These are phyloP conservation scores for Citrus mangshanensis DNA, from an alignment of 345 rosid genomes.

Conservation along the genomic window DNA sequence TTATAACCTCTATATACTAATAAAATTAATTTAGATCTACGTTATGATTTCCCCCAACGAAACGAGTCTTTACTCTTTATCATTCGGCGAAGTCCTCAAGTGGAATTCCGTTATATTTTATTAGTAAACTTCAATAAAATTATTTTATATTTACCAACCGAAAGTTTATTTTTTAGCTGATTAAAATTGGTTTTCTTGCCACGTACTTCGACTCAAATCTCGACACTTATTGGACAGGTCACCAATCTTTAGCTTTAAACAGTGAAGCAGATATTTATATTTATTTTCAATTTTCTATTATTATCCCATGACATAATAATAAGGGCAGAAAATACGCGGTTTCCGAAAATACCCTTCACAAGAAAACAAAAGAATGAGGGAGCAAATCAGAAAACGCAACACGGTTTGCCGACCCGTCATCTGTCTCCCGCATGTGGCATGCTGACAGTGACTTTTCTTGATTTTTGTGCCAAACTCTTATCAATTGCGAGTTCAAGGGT, in stretches of 20 bases:
- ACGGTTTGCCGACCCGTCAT: constrained; percentile 17
- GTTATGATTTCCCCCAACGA: too few relatives aligned
- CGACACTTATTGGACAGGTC: neutral
- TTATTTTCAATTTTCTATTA: neutral
- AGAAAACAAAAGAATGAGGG: neutral
- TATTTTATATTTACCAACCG: neutral
- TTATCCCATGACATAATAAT: neutral
- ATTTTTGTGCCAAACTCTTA: neutral
- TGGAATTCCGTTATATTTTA: too few relatives aligned
- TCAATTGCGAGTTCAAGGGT: neutral
- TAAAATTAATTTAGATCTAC: too few relatives aligned
- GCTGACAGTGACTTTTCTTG: neutral
- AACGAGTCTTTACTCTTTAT: too few relatives aligned
- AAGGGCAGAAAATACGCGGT: too few relatives aligned
- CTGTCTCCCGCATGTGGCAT: constrained; percentile 10
- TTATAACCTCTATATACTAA: too few relatives aligned
- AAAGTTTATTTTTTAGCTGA: neutral
- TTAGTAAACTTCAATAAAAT: too few relatives aligned
- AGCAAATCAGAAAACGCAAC: neutral
- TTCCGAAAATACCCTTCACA: constrained; percentile 11
- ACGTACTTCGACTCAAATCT: neutral
- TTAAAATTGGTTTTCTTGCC: neutral
- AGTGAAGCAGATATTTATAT: neutral
- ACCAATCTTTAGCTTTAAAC: neutral
- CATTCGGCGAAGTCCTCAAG: too few relatives aligned